These are phyloP conservation scores for Cenchrus americanus DNA, from an alignment of 176 grass and related monocot genomes.

Conservation along the genomic window DNA sequence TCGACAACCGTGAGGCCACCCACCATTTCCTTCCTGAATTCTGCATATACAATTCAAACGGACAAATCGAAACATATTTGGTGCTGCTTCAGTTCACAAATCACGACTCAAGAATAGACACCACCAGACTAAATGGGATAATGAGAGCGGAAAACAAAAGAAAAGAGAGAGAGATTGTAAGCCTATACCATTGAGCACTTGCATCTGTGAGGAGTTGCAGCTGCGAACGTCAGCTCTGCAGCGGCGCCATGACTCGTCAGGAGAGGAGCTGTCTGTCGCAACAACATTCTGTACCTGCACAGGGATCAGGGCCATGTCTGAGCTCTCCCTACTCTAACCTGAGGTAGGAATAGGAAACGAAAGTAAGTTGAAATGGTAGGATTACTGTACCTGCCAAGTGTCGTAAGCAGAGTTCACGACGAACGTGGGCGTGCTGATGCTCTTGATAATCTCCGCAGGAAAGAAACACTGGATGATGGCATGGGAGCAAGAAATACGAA, in stretches of 20 bases:
- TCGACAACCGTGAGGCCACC: constrained; percentile 37
- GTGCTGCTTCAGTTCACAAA: too few species aligned
- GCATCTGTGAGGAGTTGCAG: constrained; percentile 52
- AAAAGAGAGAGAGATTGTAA: background rate
- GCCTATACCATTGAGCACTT: constrained; percentile 43
- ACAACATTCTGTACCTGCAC: constrained; percentile 44
- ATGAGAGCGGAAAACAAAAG: background rate
- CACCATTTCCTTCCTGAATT: constrained; percentile 44
- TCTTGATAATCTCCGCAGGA: constrained; percentile 59
- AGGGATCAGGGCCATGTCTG: background rate
- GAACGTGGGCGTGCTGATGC: constrained; percentile 47
- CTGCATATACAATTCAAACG: constrained; percentile 6
- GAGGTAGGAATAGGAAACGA: background rate
- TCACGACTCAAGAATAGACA: background rate
- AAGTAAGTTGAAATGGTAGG: background rate
- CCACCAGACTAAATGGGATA: too few species aligned
- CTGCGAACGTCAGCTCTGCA: constrained; percentile 54
- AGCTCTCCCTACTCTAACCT: background rate
- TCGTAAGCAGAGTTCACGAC: constrained; percentile 72
- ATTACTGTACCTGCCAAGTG: constrained; percentile 55
- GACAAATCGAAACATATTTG: background rate
- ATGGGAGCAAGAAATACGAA: background rate
- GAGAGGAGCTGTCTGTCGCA: constrained; percentile 37
- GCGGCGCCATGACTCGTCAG: constrained; percentile 39
- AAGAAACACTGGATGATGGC: constrained; percentile 56